Base-by-base conservation (phyloP, 176 grass and related monocot species). In the Phragmites australis region DNA sequence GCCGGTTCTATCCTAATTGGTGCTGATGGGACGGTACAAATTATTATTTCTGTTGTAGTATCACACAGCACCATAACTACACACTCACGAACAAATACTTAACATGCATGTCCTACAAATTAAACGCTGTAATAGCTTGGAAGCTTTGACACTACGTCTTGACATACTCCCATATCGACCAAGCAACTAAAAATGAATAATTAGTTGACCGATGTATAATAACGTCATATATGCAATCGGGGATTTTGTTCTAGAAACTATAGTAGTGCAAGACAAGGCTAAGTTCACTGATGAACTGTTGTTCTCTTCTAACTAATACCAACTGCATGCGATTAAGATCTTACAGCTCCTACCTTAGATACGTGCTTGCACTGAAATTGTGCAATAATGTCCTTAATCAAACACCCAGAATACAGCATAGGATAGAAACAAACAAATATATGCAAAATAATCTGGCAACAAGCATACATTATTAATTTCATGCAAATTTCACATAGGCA, bases 261-360 rank as follows among this genome's bases (percentile, higher is more conserved):
- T 32, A 75, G 13, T 45, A 21, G 54, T 76, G 25, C 17, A 22
- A 9, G 11, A 34, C 42, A 32, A 62, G 3, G 6, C 6, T 14
- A 63, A 22, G 21, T 32, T 52, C 32, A 34, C 30, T 5, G 69
- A 49, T 17, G 16, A 43, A 22, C 1, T 32, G 29, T 13, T 68
- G 7, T 47, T 0, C 13, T 23, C 3, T n/a, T 64, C 19, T 78
- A 25, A 37, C 16, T 37, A 48, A 50, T 8, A 65, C 6, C 75
- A 37, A 39, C 44, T 46, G 53, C 72, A 87, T 82, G 44, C n/a
- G 39, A 82, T 82, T 69, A 76, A 68, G 78, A 61, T n/a, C 32
- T 60, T 23, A 70, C 12, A 17, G n/a, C 18, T 66, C 69, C 42
- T 53, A 21, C 27, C 27, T 18, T 48, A 40, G 1, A 11, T 39